Percentiles rank a stretch among this genome's conserved stretches.
Conservation (phyloP, 2,329 filamentous ascomycete species). For the Trichoderma brevicompactum region DNA sequence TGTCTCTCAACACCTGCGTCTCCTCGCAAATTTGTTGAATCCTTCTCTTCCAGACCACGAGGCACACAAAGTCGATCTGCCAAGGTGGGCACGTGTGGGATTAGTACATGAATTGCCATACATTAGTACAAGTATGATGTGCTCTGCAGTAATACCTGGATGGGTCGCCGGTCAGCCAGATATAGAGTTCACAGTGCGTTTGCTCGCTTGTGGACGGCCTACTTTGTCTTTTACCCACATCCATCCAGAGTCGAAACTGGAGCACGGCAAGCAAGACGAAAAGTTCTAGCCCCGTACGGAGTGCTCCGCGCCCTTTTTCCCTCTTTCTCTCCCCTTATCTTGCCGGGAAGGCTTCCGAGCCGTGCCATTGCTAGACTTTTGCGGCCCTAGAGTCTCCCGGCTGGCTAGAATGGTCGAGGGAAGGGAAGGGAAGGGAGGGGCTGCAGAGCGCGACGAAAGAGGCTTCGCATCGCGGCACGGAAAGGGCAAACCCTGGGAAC, state of each 20-base stretch:
- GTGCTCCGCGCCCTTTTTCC: conserved; percentile 3
- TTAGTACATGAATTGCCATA: not conserved
- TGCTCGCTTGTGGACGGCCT: not conserved
- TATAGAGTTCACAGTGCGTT: conserved; percentile 20
- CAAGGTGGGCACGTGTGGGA: conserved; percentile 15
- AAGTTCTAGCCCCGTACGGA: not conserved
- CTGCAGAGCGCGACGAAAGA: conserved; percentile 13
- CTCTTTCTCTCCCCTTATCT: not conserved
- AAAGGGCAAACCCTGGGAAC: conserved; percentile 3
- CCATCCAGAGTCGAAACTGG: not conserved
- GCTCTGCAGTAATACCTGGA: conserved; percentile 15
- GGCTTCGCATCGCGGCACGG: conserved; percentile 16
- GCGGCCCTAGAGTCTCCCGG: not conserved
- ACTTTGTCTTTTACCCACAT: not conserved
- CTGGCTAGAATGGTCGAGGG: not conserved
- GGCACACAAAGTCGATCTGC: not conserved
- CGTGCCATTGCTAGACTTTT: conserved; percentile 16
- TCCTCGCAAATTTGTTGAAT: not conserved
- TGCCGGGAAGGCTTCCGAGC: conserved; percentile 26
- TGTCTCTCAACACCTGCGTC: conserved; percentile 16
- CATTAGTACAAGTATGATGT: conserved; percentile 9
- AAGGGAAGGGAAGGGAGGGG: conserved; percentile 13
- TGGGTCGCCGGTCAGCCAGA: not conserved
- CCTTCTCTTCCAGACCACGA: not conserved
- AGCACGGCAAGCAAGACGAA: not conserved